These are phyloP conservation scores for Collariella sp. DNA, from an alignment of 495 filamentous ascomycete genomes.

Conservation along the genomic window DNA sequence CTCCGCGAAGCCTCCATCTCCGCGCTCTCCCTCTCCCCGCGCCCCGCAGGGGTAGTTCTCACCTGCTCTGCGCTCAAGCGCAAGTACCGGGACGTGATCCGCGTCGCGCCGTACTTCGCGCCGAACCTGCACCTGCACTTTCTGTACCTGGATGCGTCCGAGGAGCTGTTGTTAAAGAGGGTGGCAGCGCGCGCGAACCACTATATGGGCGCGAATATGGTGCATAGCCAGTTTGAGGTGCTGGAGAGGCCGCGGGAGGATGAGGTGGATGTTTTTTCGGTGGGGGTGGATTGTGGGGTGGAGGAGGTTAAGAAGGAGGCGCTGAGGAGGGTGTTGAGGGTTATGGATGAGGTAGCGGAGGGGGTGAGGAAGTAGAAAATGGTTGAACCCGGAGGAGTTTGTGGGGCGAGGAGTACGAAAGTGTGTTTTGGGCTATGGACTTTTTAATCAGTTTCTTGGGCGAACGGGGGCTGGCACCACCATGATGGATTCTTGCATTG, in stretches of 20 bases:
- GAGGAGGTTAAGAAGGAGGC: conserved; percentile 61
- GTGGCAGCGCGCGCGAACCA: conserved; percentile 69
- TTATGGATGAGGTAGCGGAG: conserved; percentile 33
- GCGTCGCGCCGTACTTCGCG: conserved; percentile 71
- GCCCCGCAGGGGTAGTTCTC: conserved; percentile 72
- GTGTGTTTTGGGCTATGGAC: too few relatives aligned
- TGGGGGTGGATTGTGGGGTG: conserved; percentile 69
- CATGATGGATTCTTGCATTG: conserved; percentile 6
- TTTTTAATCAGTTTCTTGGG: not conserved
- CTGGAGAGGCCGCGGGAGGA: conserved; percentile 70
- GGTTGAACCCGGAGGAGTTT: too few relatives aligned
- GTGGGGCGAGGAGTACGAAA: too few relatives aligned
- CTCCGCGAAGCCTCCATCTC: conserved; percentile 73
- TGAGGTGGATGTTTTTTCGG: conserved; percentile 75
- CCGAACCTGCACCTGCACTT: conserved; percentile 80
- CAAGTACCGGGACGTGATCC: conserved; percentile 95
- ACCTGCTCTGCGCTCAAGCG: conserved; percentile 95
- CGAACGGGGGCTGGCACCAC: not conserved
- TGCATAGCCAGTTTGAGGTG: conserved; percentile 80
- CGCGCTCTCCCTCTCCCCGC: conserved; percentile 50
- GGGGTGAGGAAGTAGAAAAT: too few relatives aligned
- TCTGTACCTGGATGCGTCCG: conserved; percentile 74
- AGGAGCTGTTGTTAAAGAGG: conserved; percentile 63
- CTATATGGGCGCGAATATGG: conserved; percentile 97
- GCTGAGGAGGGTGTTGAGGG: conserved; percentile 41